Conservation (phyloP, 2,329 filamentous ascomycete species). For the Stromatinia cepivora region DNA sequence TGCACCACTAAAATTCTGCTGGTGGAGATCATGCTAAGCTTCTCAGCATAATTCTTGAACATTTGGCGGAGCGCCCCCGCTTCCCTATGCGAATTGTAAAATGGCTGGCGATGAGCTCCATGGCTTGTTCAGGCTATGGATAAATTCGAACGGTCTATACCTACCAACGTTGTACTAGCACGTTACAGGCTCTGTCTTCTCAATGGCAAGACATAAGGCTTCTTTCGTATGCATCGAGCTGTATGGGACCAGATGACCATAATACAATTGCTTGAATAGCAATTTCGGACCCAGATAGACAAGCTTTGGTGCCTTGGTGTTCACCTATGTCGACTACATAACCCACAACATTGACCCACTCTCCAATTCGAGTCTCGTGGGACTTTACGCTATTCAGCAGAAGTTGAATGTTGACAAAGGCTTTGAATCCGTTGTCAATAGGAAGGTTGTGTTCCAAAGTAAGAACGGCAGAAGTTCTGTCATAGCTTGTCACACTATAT, state of each 20-base stretch:
- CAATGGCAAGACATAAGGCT: conserved; percentile 28
- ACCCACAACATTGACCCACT: conserved; percentile 87
- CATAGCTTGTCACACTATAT: conserved; percentile 59
- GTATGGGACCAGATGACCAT: conserved; percentile 74
- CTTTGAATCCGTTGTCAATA: conserved; percentile 47
- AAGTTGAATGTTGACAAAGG: conserved; percentile 69
- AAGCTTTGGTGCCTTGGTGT: conserved; percentile 15
- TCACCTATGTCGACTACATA: conserved; percentile 55
- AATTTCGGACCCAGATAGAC: conserved; percentile 38
- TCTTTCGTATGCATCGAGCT: conserved; percentile 69
- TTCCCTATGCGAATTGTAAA: not conserved
- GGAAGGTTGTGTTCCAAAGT: conserved; percentile 69
- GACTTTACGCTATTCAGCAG: conserved; percentile 65
- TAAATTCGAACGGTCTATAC: not conserved
- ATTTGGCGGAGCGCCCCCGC: not conserved
- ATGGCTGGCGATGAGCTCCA: not conserved
- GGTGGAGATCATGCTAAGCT: not conserved
- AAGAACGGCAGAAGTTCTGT: conserved; percentile 57
- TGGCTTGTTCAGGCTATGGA: not conserved
- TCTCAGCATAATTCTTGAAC: not conserved
- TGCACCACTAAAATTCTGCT: not conserved
- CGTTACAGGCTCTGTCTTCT: not conserved
- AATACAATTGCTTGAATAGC: conserved; percentile 72
- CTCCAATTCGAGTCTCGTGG: conserved; percentile 68
- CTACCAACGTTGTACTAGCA: not conserved